Conservation (phyloP, 2,329 filamentous ascomycete species). For the Niveomyces coronatus region DNA sequence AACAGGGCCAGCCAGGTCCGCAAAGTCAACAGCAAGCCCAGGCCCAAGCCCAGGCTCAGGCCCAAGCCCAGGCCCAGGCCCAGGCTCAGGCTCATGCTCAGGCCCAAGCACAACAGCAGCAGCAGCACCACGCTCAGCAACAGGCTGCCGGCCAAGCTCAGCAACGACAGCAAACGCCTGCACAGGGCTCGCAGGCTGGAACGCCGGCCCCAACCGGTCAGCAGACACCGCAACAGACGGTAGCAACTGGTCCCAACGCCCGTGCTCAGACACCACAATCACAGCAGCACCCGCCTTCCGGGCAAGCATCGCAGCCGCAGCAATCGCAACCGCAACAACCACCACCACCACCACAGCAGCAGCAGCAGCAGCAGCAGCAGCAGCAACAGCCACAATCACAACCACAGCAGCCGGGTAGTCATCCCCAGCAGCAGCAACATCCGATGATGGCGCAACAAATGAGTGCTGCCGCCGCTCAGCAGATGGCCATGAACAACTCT, state of each 20-base stretch:
- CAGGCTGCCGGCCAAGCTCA: constrained; percentile 17
- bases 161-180: constrained; percentile 35
- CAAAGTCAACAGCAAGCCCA: constrained; percentile 23
- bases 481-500: constrained; percentile 23
- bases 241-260: constrained; percentile 25
- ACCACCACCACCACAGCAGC: constrained; percentile 20
- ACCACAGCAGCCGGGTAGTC: constrained; percentile 20
- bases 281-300: constrained; percentile 12
- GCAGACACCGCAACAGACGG: constrained; percentile 38
- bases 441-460: constrained; percentile 19
- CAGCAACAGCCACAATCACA: constrained; percentile 16
- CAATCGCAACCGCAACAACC: constrained; percentile 28
- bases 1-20: constrained; percentile 25
- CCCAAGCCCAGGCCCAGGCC: constrained; percentile 16
- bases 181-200: constrained; percentile 30
- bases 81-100: constrained; percentile 20
- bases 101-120: constrained; percentile 11
- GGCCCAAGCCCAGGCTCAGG: constrained; percentile 14
- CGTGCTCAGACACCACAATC: constrained; percentile 2
- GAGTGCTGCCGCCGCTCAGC: constrained; percentile 20
- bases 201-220: constrained; percentile 34
- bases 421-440: constrained; percentile 26
- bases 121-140: constrained; percentile 30
- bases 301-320: too few species aligned
- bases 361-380: constrained; percentile 22